Conservation (phyloP, 2,329 filamentous ascomycete genomes). For the Zymoseptoria crescenta region DNA sequence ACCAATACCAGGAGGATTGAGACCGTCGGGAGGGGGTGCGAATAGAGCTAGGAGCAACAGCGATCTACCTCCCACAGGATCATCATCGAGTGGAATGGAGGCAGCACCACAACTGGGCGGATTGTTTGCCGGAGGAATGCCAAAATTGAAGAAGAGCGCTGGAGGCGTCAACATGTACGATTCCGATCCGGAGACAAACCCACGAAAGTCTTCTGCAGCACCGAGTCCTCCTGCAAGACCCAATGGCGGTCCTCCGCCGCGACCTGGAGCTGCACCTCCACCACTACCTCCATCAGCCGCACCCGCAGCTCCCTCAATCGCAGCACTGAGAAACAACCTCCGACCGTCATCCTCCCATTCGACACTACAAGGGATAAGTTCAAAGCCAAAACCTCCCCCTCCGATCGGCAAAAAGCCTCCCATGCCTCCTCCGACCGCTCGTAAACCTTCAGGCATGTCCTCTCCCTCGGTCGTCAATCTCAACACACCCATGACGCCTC, state of each 20-base stretch:
- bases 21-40: slow-evolving; percentile 57
- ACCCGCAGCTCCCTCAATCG: slow-evolving; percentile 35
- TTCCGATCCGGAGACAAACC: slow-evolving; percentile 65
- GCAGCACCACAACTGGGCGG: slow-evolving; percentile 75
- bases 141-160: slow-evolving; percentile 74
- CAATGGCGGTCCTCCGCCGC: slow-evolving; percentile 30
- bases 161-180: slow-evolving; percentile 57
- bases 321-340: slow-evolving; percentile 39
- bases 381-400: slow-evolving; percentile 62
- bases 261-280: slow-evolving; percentile 44
- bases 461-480: slow-evolving; percentile 28
- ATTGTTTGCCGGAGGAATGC: slow-evolving; percentile 88
- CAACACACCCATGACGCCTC: slow-evolving; percentile 27
- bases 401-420: slow-evolving; percentile 68
- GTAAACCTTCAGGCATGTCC: slow-evolving; percentile 48
- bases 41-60: slow-evolving; percentile 78
- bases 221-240: slow-evolving; percentile 29
- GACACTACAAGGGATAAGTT: slow-evolving; percentile 42
- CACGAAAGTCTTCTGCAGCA: slow-evolving; percentile 44
- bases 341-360: slow-evolving; percentile 55
- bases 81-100: slow-evolving; percentile 44
- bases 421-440: slow-evolving; percentile 48
- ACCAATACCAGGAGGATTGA: slow-evolving; percentile 65
- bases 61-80: slow-evolving; percentile 49
- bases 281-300: slow-evolving; percentile 47